Base-by-base conservation (phyloP, 169 alveolate species). In the Plasmodium malariae region DNA sequence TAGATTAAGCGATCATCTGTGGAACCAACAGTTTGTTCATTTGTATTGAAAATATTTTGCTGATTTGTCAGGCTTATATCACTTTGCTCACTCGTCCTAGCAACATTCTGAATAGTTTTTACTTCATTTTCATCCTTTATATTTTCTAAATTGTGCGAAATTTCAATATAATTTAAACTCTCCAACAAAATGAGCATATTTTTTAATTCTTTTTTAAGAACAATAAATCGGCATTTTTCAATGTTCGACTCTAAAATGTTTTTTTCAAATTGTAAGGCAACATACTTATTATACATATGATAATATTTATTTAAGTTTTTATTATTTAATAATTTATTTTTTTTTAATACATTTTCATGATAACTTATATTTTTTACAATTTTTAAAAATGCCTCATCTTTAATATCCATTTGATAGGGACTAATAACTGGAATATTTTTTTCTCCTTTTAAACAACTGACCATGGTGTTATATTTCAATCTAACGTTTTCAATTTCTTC, bases 341-440 rank as follows among this genome's bases (percentile, higher is more conserved):
- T 86, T n/a, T 30, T 57, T 70, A 86, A 28, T 24, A 86, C 3
- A 45, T 86, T 32, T 69, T 86, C 92, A 49, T 86, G 37, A 57
- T 65, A 59, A 48, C 59, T 34, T n/a, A 86, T 55, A 40, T 54
- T 70, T 86, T 86, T 86, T 45, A 86, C 87, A 21, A 86, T 32
- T 19, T 36, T 69, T 1, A 54, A 26, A 14, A 70, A 68, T 11
- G 9, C 14, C 40, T 70, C 92, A 69, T 70, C 74, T 69, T 86
- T 70, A 19, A 86, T 69, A 17, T 70, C 69, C 74, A 86, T 55
- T 28, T 86, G 85, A 63, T 69, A n/a, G 0, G 92, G 76, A 62
- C 51, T 69, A 65, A 86, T 86, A 21, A 86, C 67, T 57, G 92
- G 92, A 6, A 86, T 69, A 45, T 86, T 69, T 55, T 86, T 55